Conservation (phyloP, 2,329 filamentous ascomycete species). For the Monilinia fructigena region DNA sequence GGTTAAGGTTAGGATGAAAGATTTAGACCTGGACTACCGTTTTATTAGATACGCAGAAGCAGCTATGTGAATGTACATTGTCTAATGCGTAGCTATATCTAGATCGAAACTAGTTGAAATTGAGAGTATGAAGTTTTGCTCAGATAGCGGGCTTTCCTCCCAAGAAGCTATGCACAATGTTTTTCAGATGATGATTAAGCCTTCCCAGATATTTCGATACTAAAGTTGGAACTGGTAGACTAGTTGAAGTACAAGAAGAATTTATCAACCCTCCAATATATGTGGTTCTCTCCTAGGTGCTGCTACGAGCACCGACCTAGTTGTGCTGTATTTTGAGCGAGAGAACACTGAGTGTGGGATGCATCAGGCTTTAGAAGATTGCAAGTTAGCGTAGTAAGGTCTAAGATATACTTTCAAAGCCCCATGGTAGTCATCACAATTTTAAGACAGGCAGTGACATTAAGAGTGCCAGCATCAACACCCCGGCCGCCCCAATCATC, state of each 20-base stretch:
- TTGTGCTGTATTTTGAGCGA: not conserved
- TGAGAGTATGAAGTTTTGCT: not conserved
- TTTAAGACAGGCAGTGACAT: not conserved
- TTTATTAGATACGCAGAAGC: too few species aligned
- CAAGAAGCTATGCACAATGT: not conserved
- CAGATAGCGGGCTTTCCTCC: not conserved
- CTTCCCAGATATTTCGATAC: not conserved
- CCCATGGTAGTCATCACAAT: fast-evolving
- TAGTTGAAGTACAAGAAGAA: fast-evolving
- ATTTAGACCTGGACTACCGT: too few species aligned
- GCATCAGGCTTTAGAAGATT: not conserved
- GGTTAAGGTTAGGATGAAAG: too few species aligned
- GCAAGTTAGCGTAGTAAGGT: fast-evolving
- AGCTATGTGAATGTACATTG: too few species aligned
- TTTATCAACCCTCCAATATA: fast-evolving
- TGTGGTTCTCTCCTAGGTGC: not conserved
- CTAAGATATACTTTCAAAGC: not conserved
- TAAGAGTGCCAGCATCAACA: not conserved
- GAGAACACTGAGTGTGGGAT: not conserved
- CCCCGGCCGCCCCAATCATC: too few species aligned
- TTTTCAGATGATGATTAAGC: not conserved
- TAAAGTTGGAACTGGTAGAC: not conserved
- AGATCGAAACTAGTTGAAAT: not conserved
- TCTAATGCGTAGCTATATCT: too few species aligned
- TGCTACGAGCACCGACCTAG: not conserved